These are phyloP conservation scores for Ormosia semicastrata DNA, from an alignment of 306 rosid genomes.

Conservation along the genomic window DNA sequence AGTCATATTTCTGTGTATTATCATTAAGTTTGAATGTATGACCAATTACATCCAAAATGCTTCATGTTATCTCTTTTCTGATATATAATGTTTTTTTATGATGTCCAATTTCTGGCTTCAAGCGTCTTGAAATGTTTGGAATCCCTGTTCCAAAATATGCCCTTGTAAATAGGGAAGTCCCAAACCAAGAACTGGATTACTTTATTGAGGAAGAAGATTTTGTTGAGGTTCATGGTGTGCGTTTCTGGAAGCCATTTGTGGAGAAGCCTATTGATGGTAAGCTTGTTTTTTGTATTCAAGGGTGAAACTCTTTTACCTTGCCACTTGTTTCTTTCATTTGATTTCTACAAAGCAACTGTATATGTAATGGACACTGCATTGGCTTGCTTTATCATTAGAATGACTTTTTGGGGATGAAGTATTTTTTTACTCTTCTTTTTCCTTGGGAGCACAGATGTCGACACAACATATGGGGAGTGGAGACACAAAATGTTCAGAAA, in stretches of 20 bases:
- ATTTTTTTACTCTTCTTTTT: neutral
- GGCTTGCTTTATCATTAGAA: conserved; percentile 5
- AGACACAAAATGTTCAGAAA: conserved; percentile 1
- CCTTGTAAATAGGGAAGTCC: conserved; percentile 83
- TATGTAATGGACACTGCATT: neutral
- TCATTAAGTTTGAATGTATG: conserved; percentile 6
- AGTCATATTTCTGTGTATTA: conserved; percentile 1
- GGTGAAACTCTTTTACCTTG: conserved; percentile 20
- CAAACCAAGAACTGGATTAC: conserved; percentile 75
- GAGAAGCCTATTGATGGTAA: conserved; percentile 98
- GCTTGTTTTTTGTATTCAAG: conserved; percentile 31
- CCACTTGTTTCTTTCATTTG: conserved; percentile 18
- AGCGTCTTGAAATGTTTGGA: conserved; percentile 84
- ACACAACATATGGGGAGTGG: neutral
- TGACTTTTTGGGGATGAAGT: neutral
- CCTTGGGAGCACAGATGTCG: neutral
- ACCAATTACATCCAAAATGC: conserved; percentile 8
- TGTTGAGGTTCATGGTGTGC: conserved; percentile 85
- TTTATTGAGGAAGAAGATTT: conserved; percentile 95
- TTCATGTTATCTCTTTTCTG: conserved; percentile 20
- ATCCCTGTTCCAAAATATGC: conserved; percentile 95
- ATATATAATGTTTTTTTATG: conserved; percentile 27
- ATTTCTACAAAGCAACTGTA: neutral
- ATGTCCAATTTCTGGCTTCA: conserved; percentile 40
- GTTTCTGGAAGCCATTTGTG: conserved; percentile 96